phyloP scores from a whole-genome alignment of 352 stramenopile species.

The Globisporangium emineosum region DNA sequence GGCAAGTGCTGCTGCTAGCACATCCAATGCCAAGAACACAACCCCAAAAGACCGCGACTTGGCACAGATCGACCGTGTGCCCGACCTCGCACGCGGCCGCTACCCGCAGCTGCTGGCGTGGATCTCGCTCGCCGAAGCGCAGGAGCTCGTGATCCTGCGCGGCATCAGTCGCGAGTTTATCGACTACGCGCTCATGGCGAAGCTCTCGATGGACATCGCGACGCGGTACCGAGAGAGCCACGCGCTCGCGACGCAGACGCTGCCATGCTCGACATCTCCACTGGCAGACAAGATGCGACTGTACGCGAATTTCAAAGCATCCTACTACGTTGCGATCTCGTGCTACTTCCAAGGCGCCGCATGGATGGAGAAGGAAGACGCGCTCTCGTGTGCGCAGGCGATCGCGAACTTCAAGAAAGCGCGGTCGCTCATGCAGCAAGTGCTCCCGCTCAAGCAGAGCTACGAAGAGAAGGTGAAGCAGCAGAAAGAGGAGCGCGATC shows the following conservation, averaged over 20 bases:
- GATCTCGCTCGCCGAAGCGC: slow-evolving; percentile 57
- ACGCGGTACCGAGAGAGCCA: slow-evolving; percentile 44
- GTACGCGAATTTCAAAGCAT: slow-evolving; percentile 55
- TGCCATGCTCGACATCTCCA: slow-evolving; percentile 37
- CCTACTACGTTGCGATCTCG: slow-evolving; percentile 57
- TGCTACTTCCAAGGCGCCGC: slow-evolving; percentile 61
- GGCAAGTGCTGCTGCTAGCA: neutral
- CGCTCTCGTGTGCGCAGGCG: slow-evolving; percentile 42
- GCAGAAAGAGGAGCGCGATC: slow-evolving; percentile 35
- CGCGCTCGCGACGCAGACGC: slow-evolving; percentile 24
- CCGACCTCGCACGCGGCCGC: slow-evolving; percentile 47
- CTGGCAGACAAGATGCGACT: slow-evolving; percentile 37
- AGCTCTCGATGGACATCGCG: slow-evolving; percentile 56
- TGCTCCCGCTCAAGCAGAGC: slow-evolving; percentile 28
- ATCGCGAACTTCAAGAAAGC: slow-evolving; percentile 63
- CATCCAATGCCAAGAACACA: neutral
- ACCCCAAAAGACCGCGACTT: slow-evolving; percentile 22
- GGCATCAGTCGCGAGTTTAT: slow-evolving; percentile 55
- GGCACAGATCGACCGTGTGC: slow-evolving; percentile 38
- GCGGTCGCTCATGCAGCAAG: slow-evolving; percentile 28
- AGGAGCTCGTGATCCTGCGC: slow-evolving; percentile 64
- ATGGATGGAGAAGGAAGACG: slow-evolving; percentile 54
- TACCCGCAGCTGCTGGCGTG: slow-evolving; percentile 51
- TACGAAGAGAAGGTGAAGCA: slow-evolving; percentile 37
- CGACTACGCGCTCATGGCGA: slow-evolving; percentile 66